Evolutionary conservation across 225 moss, liverwort and hornwort genomes (phyloP).

Genomic region (Physcomitrium patens): DNA sequence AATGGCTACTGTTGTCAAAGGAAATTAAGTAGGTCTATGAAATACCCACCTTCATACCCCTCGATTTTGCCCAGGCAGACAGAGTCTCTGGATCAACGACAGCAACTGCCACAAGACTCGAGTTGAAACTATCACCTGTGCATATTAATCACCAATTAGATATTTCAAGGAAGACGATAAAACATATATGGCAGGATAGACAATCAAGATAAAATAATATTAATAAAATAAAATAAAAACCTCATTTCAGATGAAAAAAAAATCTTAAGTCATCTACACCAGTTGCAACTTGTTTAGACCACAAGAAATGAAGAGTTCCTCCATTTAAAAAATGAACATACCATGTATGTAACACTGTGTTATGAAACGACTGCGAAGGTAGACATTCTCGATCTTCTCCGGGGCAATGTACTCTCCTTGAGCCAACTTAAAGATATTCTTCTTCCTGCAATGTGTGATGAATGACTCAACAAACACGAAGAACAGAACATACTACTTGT

Average conservation of each 20-base stretch:
- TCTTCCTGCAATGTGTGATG: conserved; percentile 59
- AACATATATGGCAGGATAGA: conserved; percentile 7
- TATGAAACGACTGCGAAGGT: conserved; percentile 79
- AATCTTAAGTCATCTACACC: background rate
- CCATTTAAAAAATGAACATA: conserved; percentile 17
- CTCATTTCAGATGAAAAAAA: background rate
- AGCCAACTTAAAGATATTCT: conserved; percentile 97
- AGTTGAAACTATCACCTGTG: conserved; percentile 87
- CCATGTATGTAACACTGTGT: conserved; percentile 83
- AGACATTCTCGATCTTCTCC: conserved; percentile 97
- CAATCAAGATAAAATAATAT: conserved; percentile 17
- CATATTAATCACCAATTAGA: conserved; percentile 15
- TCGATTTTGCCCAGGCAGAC: conserved; percentile 79
- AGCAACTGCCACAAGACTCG: conserved; percentile 81
- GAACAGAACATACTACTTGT: background rate
- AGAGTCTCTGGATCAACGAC: conserved; percentile 90
- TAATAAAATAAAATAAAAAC: background rate
- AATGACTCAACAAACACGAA: background rate
- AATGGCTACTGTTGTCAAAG: background rate
- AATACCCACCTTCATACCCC: conserved; percentile 67
- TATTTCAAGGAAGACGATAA: background rate
- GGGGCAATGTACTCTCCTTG: conserved; percentile 99
- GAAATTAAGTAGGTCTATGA: background rate
- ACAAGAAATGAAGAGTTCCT: background rate
- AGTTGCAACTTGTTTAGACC: background rate